A percentile compares a stretch with the other conserved stretches of the same genome.
phyloP scores from a whole-genome alignment of 768 basidiomycete genomes.

The Naganishia vaughanmartiniae region DNA sequence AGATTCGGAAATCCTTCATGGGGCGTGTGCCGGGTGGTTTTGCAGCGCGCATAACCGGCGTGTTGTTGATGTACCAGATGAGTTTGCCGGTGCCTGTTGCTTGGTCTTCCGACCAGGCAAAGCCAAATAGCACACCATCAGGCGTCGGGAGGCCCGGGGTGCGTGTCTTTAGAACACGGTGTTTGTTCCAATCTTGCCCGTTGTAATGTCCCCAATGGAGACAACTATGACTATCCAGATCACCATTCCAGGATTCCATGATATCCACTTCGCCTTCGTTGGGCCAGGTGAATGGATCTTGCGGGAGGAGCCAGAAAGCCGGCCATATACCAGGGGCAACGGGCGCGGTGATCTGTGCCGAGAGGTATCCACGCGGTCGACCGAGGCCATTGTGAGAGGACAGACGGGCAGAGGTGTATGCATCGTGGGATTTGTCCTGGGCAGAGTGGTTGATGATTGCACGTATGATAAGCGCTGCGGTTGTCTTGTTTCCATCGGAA shows the following conservation, averaged over 20 bases:
- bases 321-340: constrained; percentile 26
- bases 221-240: constrained; percentile 18
- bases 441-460: constrained; percentile 16
- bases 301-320: constrained; percentile 27
- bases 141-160: background rate
- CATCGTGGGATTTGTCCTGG: background rate
- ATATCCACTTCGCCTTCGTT: constrained; percentile 26
- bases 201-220: constrained; percentile 28
- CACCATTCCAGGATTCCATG: constrained; percentile 29
- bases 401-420: constrained; percentile 21
- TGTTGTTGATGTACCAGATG: constrained; percentile 18
- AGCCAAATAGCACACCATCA: constrained; percentile 9
- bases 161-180: constrained; percentile 15
- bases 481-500: constrained; percentile 3
- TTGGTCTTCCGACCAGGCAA: constrained; percentile 13
- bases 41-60: constrained; percentile 16
- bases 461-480: constrained; percentile 13
- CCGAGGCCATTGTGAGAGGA: background rate
- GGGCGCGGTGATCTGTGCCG: constrained; percentile 17
- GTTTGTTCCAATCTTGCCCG: constrained; percentile 23
- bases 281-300: constrained; percentile 25
- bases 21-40: constrained; percentile 21
- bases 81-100: constrained; percentile 16
- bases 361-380: constrained; percentile 17
- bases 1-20: constrained; percentile 25